Conservation (phyloP, 1,284 basidiomycete genomes). For the Ganoderma boninense region DNA sequence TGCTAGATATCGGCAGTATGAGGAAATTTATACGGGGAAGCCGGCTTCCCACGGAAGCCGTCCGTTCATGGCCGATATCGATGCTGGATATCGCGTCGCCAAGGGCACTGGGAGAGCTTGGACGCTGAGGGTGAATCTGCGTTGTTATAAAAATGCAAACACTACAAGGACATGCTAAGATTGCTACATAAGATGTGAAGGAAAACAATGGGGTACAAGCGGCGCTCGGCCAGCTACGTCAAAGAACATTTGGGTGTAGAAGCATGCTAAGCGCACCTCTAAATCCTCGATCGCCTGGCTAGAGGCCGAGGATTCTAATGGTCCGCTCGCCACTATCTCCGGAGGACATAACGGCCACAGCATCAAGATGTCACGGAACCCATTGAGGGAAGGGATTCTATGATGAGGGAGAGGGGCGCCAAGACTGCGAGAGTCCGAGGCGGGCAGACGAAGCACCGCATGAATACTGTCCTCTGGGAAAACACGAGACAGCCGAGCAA, state of each 20-base stretch:
- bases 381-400: not conserved
- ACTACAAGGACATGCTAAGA: no score
- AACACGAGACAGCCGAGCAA: not conserved
- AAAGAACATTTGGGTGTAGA: not conserved
- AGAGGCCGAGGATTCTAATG: not conserved
- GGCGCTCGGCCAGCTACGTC: not conserved
- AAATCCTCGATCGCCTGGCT: not conserved
- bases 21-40: no score
- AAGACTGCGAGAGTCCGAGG: not conserved
- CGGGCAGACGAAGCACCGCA: not conserved
- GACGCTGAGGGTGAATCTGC: no score
- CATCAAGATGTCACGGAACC: not conserved
- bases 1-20: no score
- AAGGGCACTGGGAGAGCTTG: no score
- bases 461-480: not conserved
- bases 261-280: not conserved
- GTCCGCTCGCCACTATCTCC: not conserved
- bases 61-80: no score
- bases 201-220: not conserved
- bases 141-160: no score
- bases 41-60: no score
- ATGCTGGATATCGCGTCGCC: no score
- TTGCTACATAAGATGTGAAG: not conserved
- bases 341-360: not conserved
- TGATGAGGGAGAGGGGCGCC: not conserved